phyloP scores from a whole-genome alignment of 257 asterid genomes.

The Orobanche coerulescens region DNA sequence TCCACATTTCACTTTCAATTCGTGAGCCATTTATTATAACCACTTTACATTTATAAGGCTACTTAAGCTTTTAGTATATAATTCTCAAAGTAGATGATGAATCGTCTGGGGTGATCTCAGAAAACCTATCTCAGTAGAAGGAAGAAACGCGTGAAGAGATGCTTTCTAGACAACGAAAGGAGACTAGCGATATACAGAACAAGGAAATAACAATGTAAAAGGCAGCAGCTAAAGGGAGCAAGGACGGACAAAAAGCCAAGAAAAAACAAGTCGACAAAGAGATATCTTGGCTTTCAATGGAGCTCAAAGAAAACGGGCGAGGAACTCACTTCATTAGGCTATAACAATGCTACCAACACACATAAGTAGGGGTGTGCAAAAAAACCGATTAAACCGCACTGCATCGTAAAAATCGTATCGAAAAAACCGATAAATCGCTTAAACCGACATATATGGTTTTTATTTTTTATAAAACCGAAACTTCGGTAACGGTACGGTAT shows the following conservation, averaged over 20 bases:
- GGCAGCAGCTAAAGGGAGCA: conserved; percentile 96
- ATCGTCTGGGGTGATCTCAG: conserved; percentile 31
- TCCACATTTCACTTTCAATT: too few species aligned
- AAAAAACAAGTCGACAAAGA: conserved; percentile 95
- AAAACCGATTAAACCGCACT: too few species aligned
- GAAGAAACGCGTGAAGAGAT: conserved; percentile 48
- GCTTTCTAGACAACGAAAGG: conserved; percentile 73
- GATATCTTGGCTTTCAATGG: conserved; percentile 49
- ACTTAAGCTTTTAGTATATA: too few species aligned
- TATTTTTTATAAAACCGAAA: too few species aligned
- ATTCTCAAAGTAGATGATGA: conserved; percentile 31
- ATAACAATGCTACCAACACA: conserved; percentile 25
- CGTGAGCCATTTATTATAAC: too few species aligned
- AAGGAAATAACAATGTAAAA: conserved; percentile 76
- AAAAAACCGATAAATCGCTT: too few species aligned
- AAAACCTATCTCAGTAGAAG: conserved; percentile 28
- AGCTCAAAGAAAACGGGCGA: conserved; percentile 67
- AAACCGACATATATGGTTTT: too few species aligned
- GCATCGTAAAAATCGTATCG: too few species aligned
- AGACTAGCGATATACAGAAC: conserved; percentile 64
- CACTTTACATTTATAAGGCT: too few species aligned
- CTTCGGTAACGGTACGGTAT: too few species aligned
- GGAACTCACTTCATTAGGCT: conserved; percentile 77
- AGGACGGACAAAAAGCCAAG: conserved; percentile 95
- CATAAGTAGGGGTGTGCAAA: too few species aligned